Evolutionary conservation across 805 yeast genomes (phyloP).

Genomic region (Wickerhamomyces silvicola): DNA sequence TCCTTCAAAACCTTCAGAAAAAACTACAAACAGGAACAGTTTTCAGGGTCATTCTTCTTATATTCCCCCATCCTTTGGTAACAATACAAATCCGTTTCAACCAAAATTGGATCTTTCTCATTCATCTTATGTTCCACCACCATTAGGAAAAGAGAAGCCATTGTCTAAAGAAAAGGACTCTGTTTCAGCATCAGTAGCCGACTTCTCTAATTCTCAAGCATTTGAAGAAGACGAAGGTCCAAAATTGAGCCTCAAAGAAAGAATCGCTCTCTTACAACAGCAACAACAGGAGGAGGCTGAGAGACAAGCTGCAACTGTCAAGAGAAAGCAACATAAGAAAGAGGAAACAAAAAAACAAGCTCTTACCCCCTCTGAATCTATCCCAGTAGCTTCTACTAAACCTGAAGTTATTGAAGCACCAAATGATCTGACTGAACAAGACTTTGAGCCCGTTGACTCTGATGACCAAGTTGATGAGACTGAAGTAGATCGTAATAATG

Average conservation of each 20-base stretch:
- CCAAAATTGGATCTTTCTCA: slow-evolving; percentile 12
- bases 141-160: slow-evolving; percentile 13
- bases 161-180: slow-evolving; percentile 6
- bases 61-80: slow-evolving; percentile 21
- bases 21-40: slow-evolving; percentile 7
- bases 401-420: slow-evolving; percentile 1
- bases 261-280: slow-evolving; percentile 78
- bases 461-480: slow-evolving; percentile 1
- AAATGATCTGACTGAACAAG: not conserved
- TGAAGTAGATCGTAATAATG: no score
- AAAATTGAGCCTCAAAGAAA: slow-evolving; percentile 74
- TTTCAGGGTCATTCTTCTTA: slow-evolving; percentile 24
- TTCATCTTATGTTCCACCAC: slow-evolving; percentile 23
- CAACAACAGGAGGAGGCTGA: slow-evolving; percentile 78
- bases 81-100: slow-evolving; percentile 2
- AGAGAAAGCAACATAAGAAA: slow-evolving; percentile 45
- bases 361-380: not conserved
- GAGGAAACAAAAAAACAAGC: slow-evolving; percentile 33
- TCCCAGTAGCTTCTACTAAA: slow-evolving; percentile 1
- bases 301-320: slow-evolving; percentile 55
- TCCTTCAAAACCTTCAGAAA: slow-evolving; percentile 7
- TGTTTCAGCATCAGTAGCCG: slow-evolving; percentile 14
- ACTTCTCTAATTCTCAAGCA: slow-evolving; percentile 19
- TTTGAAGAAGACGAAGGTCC: slow-evolving; percentile 54
- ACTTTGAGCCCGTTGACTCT: not conserved